A percentile compares a stretch with the other conserved stretches of the same genome.
phyloP scores from a whole-genome alignment of 345 rosid genomes.

The Populus davidiana region DNA sequence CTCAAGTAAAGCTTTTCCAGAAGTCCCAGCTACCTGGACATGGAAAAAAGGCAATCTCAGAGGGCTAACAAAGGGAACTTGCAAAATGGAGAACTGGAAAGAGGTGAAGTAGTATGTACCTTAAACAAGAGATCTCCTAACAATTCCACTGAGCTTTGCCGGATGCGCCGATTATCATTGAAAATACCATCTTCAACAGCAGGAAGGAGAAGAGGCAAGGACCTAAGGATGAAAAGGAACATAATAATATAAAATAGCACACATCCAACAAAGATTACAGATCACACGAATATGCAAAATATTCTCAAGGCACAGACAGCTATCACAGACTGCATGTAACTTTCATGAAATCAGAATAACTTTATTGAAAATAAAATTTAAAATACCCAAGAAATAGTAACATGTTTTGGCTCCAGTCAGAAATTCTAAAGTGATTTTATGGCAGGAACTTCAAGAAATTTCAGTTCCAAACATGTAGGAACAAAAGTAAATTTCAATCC shows the following conservation, averaged over 20 bases:
- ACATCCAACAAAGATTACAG: not conserved
- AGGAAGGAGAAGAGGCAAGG: constrained; percentile 95
- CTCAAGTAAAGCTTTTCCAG: constrained; percentile 95
- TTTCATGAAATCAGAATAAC: not conserved
- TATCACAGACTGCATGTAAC: not conserved
- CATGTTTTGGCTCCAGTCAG: not conserved
- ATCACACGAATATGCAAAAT: not conserved
- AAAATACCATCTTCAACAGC: constrained; percentile 99
- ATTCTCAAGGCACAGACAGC: not conserved
- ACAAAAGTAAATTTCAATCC: not conserved
- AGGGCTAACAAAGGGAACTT: not conserved
- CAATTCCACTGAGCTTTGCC: constrained; percentile 97
- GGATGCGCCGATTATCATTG: constrained; percentile 95
- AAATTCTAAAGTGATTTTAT: not conserved
- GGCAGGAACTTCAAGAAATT: not conserved
- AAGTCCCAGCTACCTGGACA: constrained; percentile 94
- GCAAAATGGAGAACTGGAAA: not conserved
- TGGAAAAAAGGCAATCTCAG: not conserved
- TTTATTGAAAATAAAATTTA: not conserved
- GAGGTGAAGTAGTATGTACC: constrained; percentile 37
- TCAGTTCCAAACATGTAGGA: not conserved
- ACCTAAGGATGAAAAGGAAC: constrained; percentile 41
- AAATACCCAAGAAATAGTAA: not conserved
- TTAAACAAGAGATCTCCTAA: constrained; percentile 95
- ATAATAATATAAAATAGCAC: not conserved